Percentiles rank a stretch among this genome's conserved stretches.
phyloP scores from a whole-genome alignment of 306 rosid species.

The Quercus bicolor region DNA sequence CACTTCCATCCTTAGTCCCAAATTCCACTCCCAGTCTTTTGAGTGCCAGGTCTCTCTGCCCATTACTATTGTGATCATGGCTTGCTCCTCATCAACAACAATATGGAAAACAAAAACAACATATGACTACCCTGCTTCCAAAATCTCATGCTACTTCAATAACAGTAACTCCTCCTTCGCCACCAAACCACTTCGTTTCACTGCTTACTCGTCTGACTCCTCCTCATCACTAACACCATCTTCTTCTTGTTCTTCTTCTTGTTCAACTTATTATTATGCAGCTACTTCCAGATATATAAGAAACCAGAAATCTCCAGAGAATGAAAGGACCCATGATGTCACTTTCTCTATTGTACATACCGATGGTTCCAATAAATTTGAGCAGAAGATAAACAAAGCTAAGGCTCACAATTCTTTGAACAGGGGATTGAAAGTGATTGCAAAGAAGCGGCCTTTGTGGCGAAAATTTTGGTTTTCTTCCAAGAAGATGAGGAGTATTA shows the following conservation, averaged over 20 bases:
- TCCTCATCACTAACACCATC: not conserved
- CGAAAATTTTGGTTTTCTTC: slow-evolving; percentile 49
- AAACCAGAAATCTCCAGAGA: slow-evolving; percentile 3
- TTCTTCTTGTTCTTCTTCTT: not conserved
- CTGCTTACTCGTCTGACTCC: slow-evolving; percentile 15
- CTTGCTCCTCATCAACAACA: slow-evolving; percentile 17
- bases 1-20: not conserved
- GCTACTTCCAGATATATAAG: not conserved
- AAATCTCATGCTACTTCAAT: not conserved
- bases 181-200: not conserved
- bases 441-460: slow-evolving; percentile 37
- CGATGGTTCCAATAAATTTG: not conserved
- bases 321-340: slow-evolving; percentile 4
- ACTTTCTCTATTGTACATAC: not conserved
- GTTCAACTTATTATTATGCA: slow-evolving; percentile 11
- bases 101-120: slow-evolving; percentile 3
- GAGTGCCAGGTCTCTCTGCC: not conserved
- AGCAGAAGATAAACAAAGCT: slow-evolving; percentile 1
- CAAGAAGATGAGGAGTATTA: slow-evolving; percentile 56
- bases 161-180: too few species aligned
- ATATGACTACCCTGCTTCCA: slow-evolving; percentile 5
- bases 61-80: slow-evolving; percentile 25
- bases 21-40: not conserved
- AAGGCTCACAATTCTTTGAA: slow-evolving; percentile 1
- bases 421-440: not conserved